A percentile compares a stretch with the other conserved stretches of the same genome.
Evolutionary conservation across 345 rosid genomes (phyloP).

Genomic region (Camelina neglecta): DNA sequence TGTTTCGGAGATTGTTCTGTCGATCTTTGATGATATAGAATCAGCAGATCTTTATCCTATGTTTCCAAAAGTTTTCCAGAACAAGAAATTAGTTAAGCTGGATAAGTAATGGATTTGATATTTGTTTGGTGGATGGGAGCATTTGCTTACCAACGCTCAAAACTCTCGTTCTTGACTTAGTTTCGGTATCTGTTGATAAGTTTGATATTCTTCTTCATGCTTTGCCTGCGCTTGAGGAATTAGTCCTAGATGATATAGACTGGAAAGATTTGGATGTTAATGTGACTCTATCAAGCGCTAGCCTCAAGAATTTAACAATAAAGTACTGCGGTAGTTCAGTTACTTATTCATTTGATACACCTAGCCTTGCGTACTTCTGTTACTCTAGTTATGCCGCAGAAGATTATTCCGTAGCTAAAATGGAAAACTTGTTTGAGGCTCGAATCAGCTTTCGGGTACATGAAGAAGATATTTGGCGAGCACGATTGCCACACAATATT

Average conservation of each 20-base stretch:
- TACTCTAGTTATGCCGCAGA: not conserved
- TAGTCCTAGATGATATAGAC: not conserved
- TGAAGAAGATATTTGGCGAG: not conserved
- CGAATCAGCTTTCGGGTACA: not conserved
- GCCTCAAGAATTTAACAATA: conserved; percentile 18
- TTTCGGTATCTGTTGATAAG: not conserved
- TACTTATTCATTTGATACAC: not conserved
- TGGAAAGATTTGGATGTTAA: not conserved
- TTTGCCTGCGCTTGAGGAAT: conserved; percentile 4
- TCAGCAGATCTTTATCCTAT: not conserved
- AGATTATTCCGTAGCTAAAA: not conserved
- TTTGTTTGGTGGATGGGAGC: not conserved
- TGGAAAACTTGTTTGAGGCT: conserved; percentile 2
- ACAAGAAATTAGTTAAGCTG: not conserved
- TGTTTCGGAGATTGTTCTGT: not conserved
- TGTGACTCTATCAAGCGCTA: conserved; percentile 8
- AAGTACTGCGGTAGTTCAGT: fast-evolving
- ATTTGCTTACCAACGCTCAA: not conserved
- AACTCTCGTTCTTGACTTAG: not conserved
- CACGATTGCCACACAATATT: not conserved
- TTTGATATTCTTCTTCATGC: not conserved
- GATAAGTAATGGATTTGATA: not conserved
- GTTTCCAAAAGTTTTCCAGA: not conserved
- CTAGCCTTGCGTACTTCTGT: not conserved
- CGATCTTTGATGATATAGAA: not conserved